Percentiles rank a stretch among this genome's conserved stretches.
Evolutionary conservation across 2,329 filamentous ascomycete genomes (phyloP).

Genomic region (Fonsecaea multimorphosa): DNA sequence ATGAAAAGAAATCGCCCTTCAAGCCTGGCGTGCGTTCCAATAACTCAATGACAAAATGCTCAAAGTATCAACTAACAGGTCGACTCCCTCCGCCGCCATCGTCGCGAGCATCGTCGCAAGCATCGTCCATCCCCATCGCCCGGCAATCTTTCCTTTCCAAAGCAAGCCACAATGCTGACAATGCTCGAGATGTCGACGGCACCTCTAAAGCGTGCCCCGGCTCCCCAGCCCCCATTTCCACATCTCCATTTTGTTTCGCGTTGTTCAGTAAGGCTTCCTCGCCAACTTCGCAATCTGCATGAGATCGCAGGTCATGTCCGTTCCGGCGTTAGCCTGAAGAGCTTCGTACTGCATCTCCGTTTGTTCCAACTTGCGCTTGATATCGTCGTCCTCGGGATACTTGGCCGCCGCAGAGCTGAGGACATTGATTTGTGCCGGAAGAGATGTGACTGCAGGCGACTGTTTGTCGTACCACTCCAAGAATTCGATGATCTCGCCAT

Average conservation of each 20-base stretch:
- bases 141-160: neutral
- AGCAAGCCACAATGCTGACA: neutral
- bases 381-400: conserved; percentile 25
- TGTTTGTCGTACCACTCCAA: conserved; percentile 34
- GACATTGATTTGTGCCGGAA: conserved; percentile 19
- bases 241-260: neutral
- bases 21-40: neutral
- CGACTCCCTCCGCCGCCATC: neutral
- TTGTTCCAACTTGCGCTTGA: conserved; percentile 22
- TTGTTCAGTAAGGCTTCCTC: conserved; percentile 30
- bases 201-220: neutral
- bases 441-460: conserved; percentile 10
- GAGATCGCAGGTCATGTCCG: conserved; percentile 19
- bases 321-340: neutral
- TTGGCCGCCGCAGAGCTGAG: conserved; percentile 22
- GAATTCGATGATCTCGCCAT: conserved; percentile 30
- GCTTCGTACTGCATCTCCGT: conserved; percentile 10
- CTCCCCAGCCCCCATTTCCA: neutral
- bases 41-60: neutral
- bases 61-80: neutral
- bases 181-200: neutral
- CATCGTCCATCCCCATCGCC: neutral
- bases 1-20: too few species aligned
- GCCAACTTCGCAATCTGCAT: conserved; percentile 31
- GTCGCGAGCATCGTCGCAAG: neutral